phyloP scores from a whole-genome alignment of 768 basidiomycete genomes.

The Hemileccinum impolitum region DNA sequence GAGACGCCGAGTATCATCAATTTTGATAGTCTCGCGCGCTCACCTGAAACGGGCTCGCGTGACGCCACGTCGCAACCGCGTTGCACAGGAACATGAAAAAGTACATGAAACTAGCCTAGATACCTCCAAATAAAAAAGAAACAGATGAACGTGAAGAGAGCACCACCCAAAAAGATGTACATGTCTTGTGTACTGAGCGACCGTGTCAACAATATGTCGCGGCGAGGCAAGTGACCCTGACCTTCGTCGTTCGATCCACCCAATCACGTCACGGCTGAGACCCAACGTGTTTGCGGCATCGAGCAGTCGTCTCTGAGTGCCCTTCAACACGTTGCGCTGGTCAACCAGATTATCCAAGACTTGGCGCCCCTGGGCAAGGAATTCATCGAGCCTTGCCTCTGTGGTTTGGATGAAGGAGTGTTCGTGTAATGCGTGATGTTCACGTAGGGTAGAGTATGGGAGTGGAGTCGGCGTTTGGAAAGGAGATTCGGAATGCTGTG shows the following conservation, averaged over 20 bases:
- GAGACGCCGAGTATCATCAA: no score
- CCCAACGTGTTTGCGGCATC: constrained; percentile 94
- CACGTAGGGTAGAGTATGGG: constrained; percentile 54
- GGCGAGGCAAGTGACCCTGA: constrained; percentile 26
- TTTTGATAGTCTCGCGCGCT: constrained; percentile 18
- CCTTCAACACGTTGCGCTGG: constrained; percentile 91
- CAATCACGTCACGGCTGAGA: constrained; percentile 89
- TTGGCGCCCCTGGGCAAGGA: constrained; percentile 87
- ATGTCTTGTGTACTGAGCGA: constrained; percentile 82
- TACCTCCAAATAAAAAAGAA: constrained; percentile 94
- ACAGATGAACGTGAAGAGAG: constrained; percentile 84
- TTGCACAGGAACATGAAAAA: not conserved
- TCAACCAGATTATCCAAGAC: constrained; percentile 90
- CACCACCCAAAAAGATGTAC: constrained; percentile 88
- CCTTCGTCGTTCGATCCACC: constrained; percentile 97
- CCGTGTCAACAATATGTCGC: constrained; percentile 10
- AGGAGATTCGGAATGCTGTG: constrained; percentile 82
- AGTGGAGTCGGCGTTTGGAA: constrained; percentile 63
- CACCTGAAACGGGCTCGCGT: not conserved
- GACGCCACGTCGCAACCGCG: not conserved
- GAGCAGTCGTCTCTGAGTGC: constrained; percentile 82
- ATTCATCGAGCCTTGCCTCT: constrained; percentile 80
- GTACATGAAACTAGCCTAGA: constrained; percentile 49
- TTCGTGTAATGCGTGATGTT: constrained; percentile 80
- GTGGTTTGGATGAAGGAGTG: constrained; percentile 87